These are phyloP conservation scores for Roridomyces roridus DNA, from an alignment of 768 basidiomycete genomes.

Conservation along the genomic window DNA sequence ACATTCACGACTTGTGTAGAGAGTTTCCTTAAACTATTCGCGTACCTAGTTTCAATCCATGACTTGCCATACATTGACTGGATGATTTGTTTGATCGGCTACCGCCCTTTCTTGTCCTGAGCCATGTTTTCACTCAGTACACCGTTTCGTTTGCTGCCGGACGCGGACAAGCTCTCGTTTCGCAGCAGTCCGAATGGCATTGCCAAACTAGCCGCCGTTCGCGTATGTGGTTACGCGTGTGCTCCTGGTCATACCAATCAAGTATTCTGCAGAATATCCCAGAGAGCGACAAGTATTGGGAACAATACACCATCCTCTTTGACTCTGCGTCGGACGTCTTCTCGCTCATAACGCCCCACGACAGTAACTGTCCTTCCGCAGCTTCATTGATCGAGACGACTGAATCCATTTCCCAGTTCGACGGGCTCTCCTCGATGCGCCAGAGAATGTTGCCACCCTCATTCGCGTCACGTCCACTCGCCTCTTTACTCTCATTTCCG, in stretches of 20 bases:
- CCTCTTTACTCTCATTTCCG: constrained; percentile 76
- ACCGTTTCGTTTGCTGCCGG: constrained; percentile 80
- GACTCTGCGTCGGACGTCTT: constrained; percentile 92
- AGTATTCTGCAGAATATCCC: constrained; percentile 65
- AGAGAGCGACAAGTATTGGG: constrained; percentile 84
- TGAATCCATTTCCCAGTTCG: constrained; percentile 61
- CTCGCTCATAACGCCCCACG: constrained; percentile 85
- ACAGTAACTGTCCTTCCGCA: constrained; percentile 53
- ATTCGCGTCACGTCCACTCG: constrained; percentile 72
- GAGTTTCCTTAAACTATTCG: background rate
- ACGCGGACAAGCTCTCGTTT: constrained; percentile 91
- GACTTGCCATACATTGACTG: no score
- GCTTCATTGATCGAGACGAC: background rate
- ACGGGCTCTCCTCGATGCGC: constrained; percentile 79
- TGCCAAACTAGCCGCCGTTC: constrained; percentile 70
- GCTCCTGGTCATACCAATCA: background rate
- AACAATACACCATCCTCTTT: constrained; percentile 87
- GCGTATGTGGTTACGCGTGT: constrained; percentile 56
- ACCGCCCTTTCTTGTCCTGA: no score
- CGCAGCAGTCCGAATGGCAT: constrained; percentile 84
- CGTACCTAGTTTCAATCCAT: no score
- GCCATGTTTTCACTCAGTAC: constrained; percentile 62
- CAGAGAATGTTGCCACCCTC: constrained; percentile 86
- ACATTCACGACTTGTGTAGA: constrained; percentile 7
- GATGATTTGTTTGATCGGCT: no score